Evolutionary conservation across 176 grass and related monocot species (phyloP).

Genomic region (Aegilops bicornis): DNA sequence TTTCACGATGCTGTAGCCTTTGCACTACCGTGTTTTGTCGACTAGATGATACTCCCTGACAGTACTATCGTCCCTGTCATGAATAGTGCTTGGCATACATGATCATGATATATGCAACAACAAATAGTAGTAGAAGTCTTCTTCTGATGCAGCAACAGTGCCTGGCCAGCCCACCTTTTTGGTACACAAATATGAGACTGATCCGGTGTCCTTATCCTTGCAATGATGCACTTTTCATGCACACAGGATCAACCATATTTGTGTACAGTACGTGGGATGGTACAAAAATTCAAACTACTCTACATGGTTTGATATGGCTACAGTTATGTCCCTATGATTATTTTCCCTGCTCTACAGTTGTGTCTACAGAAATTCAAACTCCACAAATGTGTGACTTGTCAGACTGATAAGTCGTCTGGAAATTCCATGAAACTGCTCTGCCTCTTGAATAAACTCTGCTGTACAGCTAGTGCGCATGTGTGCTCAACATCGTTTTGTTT

Average conservation of each 20-base stretch:
- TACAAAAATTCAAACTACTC: neutral
- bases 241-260: conserved; percentile 16
- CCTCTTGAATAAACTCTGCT: no score
- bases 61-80: no score
- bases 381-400: no score
- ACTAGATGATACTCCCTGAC: no score
- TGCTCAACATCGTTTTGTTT: conserved; percentile 24
- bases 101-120: no score
- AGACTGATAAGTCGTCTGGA: no score
- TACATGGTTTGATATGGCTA: no score
- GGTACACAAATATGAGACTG: conserved; percentile 24
- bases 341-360: neutral
- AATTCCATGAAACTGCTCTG: no score
- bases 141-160: conserved; percentile 27
- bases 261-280: neutral
- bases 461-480: neutral
- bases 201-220: conserved; percentile 22
- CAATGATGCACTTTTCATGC: conserved; percentile 34
- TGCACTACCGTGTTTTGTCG: no score
- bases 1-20: no score
- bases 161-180: neutral
- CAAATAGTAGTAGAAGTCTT: conserved; percentile 18
- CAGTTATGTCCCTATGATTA: neutral
- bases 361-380: no score
- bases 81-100: no score